Base-by-base conservation (phyloP, 768 basidiomycete species). In the Hemileccinum impolitum region DNA sequence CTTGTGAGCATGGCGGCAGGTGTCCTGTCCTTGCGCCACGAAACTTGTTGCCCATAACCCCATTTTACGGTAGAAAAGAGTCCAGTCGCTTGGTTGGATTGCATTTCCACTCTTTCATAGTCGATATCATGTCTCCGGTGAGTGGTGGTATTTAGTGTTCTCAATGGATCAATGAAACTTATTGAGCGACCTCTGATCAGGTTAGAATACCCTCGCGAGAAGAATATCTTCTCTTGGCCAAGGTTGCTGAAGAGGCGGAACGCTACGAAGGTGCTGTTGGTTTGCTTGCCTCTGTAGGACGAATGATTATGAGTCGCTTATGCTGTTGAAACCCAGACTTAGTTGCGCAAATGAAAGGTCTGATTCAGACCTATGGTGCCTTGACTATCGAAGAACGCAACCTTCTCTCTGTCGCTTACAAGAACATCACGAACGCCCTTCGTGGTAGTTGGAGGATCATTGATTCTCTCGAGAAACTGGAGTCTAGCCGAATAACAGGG, bases 331-430 rank as follows among this genome's bases (percentile, higher is more conserved):
- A 42, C 47, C 38, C 51, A 88, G 86, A 91, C 65, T 84, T 89
- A 55, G 81, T 90, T 56, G 70, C 76, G 51, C 84, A 88, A 70
- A 83, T 92, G 72, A 92, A 90, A 75, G 68, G 72, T 36, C 79
- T 91, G 54, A 80, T 85, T 65, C 77, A 80, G 47, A 74, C 79
- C 39, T 81, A 81, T 57, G 82, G 84, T 57, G 78, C 82, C 50
- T 78, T 92, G 54, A 82, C 84, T 42, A 77, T 86, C 56, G 90
- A 94, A 64, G 90, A 94, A 71, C 87, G 91, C 59, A 93, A 89
- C 68, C 76, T 94, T 31, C 79, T 93, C 49, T 93, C 90, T 3
- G 81, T 92, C 52, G 90, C 91, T 23, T 93, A 90, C 75, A 94
- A 94, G 78, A 92, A 92, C 67, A 74, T 87, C 55, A 94, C 90